A percentile compares a stretch with the other conserved stretches of the same genome.
These are phyloP conservation scores for Ceraceosorus bombacis DNA, from an alignment of 1,284 basidiomycete genomes.

Conservation along the genomic window DNA sequence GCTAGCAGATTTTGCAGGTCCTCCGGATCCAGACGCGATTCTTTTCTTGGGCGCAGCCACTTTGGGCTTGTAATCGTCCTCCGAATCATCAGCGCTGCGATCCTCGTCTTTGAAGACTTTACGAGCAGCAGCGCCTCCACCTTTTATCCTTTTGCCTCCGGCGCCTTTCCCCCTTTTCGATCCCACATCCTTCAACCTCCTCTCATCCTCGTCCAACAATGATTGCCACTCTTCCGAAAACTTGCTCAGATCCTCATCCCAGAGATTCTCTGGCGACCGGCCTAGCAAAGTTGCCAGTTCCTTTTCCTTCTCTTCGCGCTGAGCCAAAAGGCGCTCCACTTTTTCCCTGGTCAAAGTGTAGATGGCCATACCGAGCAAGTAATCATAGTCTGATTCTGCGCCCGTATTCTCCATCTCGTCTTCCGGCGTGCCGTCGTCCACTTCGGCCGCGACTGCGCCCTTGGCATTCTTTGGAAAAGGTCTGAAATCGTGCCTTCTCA, in stretches of 20 bases:
- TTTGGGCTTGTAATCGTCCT: constrained; percentile 30
- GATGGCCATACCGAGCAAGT: constrained; percentile 89
- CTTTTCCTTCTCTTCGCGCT: constrained; percentile 72
- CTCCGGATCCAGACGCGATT: background rate
- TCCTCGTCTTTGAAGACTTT: constrained; percentile 55
- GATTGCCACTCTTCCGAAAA: constrained; percentile 83
- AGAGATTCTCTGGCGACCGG: constrained; percentile 73
- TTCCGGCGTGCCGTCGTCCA: constrained; percentile 50
- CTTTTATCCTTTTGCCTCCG: constrained; percentile 57
- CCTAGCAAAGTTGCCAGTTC: constrained; percentile 75
- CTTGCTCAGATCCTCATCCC: constrained; percentile 78
- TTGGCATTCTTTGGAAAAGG: constrained; percentile 73
- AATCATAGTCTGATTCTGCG: constrained; percentile 70
- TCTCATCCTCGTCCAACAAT: constrained; percentile 51
- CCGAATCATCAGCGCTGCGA: constrained; percentile 48
- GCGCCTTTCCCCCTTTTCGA: constrained; percentile 56
- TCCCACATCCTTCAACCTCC: constrained; percentile 59
- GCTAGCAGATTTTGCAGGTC: too few relatives aligned
- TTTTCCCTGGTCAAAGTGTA: constrained; percentile 91
- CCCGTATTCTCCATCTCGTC: constrained; percentile 54
- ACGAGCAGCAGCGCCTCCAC: constrained; percentile 54
- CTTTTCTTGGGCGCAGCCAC: constrained; percentile 15
- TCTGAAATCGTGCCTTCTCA: constrained; percentile 72
- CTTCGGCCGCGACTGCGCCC: constrained; percentile 66
- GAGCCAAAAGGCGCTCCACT: constrained; percentile 74